Base-by-base conservation (phyloP, 495 filamentous ascomycete genomes). In the Podospora bellae-mahoneyi region DNA sequence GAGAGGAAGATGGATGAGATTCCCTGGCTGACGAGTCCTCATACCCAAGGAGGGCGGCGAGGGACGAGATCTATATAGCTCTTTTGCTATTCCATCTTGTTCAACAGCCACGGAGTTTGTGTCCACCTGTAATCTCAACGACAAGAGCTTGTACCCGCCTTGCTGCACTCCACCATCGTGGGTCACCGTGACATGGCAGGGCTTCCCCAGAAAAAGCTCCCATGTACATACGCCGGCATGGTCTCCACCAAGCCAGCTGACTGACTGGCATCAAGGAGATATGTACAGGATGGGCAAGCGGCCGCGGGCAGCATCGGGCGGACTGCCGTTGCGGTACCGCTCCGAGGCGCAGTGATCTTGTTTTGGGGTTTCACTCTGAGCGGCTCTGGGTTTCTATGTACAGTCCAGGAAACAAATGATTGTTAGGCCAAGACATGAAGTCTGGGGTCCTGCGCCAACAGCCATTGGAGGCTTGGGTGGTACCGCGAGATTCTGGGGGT, bases 221-320 rank as follows among this genome's bases (percentile, higher is more conserved):
- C 55, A 20, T 58, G 55, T 58, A 26, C 16, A 20, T 56, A 56
- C n/a, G 23, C n/a, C 1, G 55, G 26, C 55, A 58, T 19, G 55
- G 55, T 58, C 23, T 58, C 23, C 55, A 54, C 62, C 44, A 32
- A 48, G 15, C 53, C 73, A 71, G 75, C 19, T 75, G 75, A 74
- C 70, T 71, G 62, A 53, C 26, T 63, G 63, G n/a, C 69, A 61
- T 9, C 34, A 65, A 66, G 75, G 72, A 67, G 69, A 66, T 66
- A 44, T 73, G 65, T 69, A 72, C 69, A 62, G 32, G 71, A 63
- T 56, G 48, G 74, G 74, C 64, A 73, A 69, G 70, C 23, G 66
- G 62, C 72, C 69, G 69, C 66, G 58, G 62, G 64, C 62, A 55
- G 23, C 58, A 60, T 4, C 19, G 54, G 64, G 62, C 57, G 32